Conservation (phyloP, 768 basidiomycete genomes). For the Candolleomyces aberdarensis region DNA sequence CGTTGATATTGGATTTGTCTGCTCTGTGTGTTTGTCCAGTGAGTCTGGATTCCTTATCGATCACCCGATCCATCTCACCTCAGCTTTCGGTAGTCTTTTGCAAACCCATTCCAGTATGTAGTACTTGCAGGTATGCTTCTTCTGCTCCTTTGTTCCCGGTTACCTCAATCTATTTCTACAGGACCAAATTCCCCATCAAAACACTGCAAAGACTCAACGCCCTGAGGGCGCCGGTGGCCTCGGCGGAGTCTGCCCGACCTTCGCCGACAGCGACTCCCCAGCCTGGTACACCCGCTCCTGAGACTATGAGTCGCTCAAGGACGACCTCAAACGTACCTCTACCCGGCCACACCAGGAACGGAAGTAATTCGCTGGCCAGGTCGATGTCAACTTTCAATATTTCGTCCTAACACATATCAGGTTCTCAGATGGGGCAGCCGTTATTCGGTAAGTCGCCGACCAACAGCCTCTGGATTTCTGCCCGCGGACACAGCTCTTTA, state of each 20-base stretch:
- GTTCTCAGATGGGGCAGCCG: neutral
- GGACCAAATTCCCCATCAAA: conserved; percentile 94
- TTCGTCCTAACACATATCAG: neutral
- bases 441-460: neutral
- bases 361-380: neutral
- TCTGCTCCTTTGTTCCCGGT: conserved; percentile 2
- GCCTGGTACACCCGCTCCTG: conserved; percentile 20
- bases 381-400: neutral
- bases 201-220: conserved; percentile 81
- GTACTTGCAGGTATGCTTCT: conserved; percentile 79
- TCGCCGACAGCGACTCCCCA: conserved; percentile 30
- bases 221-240: conserved; percentile 40
- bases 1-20: conserved; percentile 95
- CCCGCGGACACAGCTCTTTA: conserved; percentile 6
- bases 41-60: conserved; percentile 24
- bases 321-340: conserved; percentile 3
- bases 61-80: conserved; percentile 2
- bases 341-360: neutral
- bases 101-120: conserved; percentile 88
- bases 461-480: neutral
- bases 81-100: conserved; percentile 70
- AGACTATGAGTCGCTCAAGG: conserved; percentile 1
- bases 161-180: conserved; percentile 26
- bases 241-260: conserved; percentile 21
- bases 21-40: conserved; percentile 98